Conservation (phyloP, 208 protist genomes). For the Leishmania lainsoni region DNA sequence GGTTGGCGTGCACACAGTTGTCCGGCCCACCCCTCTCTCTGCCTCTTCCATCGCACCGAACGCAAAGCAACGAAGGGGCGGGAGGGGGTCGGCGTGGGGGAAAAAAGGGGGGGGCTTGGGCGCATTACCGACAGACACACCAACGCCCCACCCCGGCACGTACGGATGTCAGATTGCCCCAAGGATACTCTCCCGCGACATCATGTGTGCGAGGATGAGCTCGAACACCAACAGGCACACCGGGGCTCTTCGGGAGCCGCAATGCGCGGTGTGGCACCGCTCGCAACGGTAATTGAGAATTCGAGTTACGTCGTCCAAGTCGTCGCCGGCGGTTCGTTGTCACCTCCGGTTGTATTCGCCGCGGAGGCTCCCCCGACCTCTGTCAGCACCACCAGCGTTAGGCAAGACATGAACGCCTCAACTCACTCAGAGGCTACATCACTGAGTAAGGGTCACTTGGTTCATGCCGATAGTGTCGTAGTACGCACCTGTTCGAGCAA, state of each 20-base stretch:
- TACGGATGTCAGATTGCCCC: constrained; percentile 5
- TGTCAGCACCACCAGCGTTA: background rate
- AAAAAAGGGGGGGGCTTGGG: background rate
- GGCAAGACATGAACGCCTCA: background rate
- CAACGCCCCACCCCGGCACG: too few species aligned
- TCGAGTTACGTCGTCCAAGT: background rate
- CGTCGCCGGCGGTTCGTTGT: background rate
- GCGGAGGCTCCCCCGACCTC: background rate
- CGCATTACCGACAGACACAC: background rate
- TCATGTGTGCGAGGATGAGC: constrained; percentile 19
- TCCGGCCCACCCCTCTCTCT: background rate
- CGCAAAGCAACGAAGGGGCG: background rate
- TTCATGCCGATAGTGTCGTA: background rate
- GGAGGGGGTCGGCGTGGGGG: background rate
- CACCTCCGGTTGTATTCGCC: background rate
- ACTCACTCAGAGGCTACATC: background rate
- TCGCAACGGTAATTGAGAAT: background rate
- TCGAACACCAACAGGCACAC: background rate
- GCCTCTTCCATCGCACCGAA: background rate
- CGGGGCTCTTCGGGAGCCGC: background rate
- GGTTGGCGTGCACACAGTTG: background rate
- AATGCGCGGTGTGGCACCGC: background rate
- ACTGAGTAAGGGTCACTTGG: background rate
- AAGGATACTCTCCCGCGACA: constrained; percentile 21
- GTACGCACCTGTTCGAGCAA: background rate